Conservation (phyloP, 306 rosid species). For the Erythrophleum fordii region DNA sequence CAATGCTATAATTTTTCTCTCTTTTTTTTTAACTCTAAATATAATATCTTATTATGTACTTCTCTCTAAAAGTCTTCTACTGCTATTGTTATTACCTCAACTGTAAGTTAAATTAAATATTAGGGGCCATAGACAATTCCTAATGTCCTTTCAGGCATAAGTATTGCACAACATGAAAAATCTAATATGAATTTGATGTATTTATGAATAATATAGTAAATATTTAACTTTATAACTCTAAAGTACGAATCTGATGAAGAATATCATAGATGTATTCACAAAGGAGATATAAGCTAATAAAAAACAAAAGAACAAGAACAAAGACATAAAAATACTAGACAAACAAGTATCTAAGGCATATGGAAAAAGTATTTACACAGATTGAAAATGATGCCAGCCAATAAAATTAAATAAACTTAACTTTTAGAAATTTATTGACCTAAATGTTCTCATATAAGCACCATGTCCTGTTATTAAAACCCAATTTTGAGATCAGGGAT, state of each 20-base stretch:
- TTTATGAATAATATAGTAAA: constrained; percentile 3
- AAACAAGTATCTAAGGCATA: background rate
- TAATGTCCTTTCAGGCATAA: constrained; percentile 28
- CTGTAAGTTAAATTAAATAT: constrained; percentile 22
- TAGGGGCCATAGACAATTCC: constrained; percentile 13
- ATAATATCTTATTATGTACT: background rate
- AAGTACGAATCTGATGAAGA: constrained; percentile 15
- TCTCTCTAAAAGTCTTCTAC: background rate
- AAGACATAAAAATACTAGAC: background rate
- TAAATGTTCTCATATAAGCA: constrained; percentile 14
- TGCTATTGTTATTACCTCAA: background rate
- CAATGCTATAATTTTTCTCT: background rate
- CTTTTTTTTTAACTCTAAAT: background rate
- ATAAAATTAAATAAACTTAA: constrained; percentile 4
- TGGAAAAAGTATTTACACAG: constrained; percentile 13
- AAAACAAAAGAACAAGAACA: background rate
- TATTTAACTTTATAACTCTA: background rate
- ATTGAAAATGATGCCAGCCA: constrained; percentile 7
- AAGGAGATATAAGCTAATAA: background rate
- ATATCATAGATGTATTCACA: background rate
- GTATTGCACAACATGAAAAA: constrained; percentile 17
- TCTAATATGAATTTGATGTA: background rate
- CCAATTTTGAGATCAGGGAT: constrained; percentile 6
- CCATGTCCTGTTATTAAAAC: constrained; percentile 21
- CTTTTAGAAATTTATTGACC: background rate